Percentiles rank a stretch among this genome's conserved stretches.
phyloP scores from a whole-genome alignment of 164 flowering plant species.

The Saururus chinensis region DNA sequence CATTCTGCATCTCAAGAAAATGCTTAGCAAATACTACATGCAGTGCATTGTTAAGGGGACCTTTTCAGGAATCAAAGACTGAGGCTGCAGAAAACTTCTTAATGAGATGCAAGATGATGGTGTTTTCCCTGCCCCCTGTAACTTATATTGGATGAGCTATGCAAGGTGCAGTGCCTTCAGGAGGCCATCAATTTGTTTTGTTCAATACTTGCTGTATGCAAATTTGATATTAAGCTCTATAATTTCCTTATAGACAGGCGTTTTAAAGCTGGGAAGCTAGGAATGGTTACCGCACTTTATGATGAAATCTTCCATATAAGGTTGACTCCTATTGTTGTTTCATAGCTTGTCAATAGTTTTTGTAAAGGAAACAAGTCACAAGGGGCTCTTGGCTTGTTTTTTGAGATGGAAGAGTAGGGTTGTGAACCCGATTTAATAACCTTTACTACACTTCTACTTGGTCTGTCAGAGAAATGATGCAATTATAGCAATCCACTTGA shows the following conservation, averaged over 20 bases:
- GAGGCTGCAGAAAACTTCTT: conserved; percentile 26
- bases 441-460: conserved; percentile 29
- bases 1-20: too few species aligned
- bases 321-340: conserved; percentile 24
- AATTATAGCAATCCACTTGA: conserved; percentile 26
- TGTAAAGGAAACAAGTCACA: conserved; percentile 30
- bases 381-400: conserved; percentile 30
- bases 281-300: conserved; percentile 28
- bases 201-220: conserved; percentile 8
- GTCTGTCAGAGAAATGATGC: conserved; percentile 18
- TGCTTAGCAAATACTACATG: conserved; percentile 25
- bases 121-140: conserved; percentile 5
- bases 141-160: conserved; percentile 48
- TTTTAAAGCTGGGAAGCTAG: conserved; percentile 33
- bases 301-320: conserved; percentile 18
- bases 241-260: conserved; percentile 34
- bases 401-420: conserved; percentile 42
- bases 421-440: conserved; percentile 32
- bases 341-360: conserved; percentile 45
- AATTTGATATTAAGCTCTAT: conserved; percentile 10
- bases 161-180: conserved; percentile 20
- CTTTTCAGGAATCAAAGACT: conserved; percentile 26
- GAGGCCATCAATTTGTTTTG: conserved; percentile 36
- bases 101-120: conserved; percentile 27
- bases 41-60: conserved; percentile 29